Conservation (phyloP, 202 grass and related monocot genomes). For the Hordeum pubiflorum region DNA sequence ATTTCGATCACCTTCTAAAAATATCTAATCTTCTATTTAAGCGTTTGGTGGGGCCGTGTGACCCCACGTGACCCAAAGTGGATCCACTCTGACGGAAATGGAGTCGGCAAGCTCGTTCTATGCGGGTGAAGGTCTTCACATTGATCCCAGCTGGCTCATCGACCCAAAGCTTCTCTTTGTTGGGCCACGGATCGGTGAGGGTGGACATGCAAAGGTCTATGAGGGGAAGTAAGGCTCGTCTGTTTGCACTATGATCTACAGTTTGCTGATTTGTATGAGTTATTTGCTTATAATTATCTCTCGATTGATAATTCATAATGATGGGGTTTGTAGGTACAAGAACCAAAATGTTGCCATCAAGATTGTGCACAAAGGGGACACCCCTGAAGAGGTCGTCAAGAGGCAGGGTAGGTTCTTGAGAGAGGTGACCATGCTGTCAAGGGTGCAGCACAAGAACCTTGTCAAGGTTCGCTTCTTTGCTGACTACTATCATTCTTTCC, state of each 20-base stretch:
- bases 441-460: conserved; percentile 95
- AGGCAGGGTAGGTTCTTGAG: conserved; percentile 81
- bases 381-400: conserved; percentile 68
- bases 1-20: conserved; percentile 11
- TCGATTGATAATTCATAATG: conserved; percentile 12
- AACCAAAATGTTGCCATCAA: conserved; percentile 97
- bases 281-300: conserved; percentile 26
- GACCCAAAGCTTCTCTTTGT: conserved; percentile 90
- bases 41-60: conserved; percentile 25
- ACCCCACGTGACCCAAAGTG: conserved; percentile 6
- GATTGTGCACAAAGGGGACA: conserved; percentile 84
- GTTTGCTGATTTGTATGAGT: conserved; percentile 18
- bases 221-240: conserved; percentile 75
- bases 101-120: conserved; percentile 62
- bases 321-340: conserved; percentile 62
- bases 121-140: conserved; percentile 34
- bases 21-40: conserved; percentile 17
- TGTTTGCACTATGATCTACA: conserved; percentile 7
- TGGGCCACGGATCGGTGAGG: conserved; percentile 81
- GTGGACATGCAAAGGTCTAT: conserved; percentile 84
- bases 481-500: not conserved
- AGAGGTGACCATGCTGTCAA: conserved; percentile 87
- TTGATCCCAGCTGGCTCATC: conserved; percentile 83
- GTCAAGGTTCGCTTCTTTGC: conserved; percentile 59
- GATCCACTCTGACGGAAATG: conserved; percentile 35